Conservation (phyloP, 2,329 filamentous ascomycete genomes). For the Aspergillus oerlinghausenensis region DNA sequence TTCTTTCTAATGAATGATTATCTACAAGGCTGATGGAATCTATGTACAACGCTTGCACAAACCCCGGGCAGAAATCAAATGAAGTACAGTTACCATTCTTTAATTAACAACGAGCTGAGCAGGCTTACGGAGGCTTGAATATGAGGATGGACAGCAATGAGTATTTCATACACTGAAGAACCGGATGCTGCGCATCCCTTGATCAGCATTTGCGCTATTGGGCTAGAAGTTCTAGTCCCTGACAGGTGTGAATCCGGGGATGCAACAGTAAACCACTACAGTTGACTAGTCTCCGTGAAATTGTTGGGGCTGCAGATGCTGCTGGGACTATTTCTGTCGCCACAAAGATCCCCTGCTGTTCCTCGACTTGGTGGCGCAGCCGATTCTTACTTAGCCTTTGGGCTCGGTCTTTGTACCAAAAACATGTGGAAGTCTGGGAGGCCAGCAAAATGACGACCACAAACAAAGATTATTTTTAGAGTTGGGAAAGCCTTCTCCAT, state of each 20-base stretch:
- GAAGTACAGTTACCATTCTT: not conserved
- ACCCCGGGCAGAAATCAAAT: not conserved
- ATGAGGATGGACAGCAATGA: not conserved
- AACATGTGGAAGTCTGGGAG: not conserved
- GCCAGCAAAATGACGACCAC: conserved; percentile 2
- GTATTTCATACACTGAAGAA: not conserved
- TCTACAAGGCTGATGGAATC: not conserved
- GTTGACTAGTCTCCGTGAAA: conserved; percentile 10
- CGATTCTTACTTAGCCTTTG: conserved; percentile 1
- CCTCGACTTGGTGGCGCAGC: conserved; percentile 15
- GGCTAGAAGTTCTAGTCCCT: conserved; percentile 6
- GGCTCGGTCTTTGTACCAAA: not conserved
- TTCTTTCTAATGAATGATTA: not conserved
- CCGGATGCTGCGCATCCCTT: not conserved
- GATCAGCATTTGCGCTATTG: conserved; percentile 4
- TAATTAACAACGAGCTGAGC: not conserved
- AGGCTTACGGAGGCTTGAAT: not conserved
- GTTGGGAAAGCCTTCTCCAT: not conserved
- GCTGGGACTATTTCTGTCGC: conserved; percentile 16
- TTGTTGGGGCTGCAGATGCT: conserved; percentile 13
- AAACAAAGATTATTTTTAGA: conserved; percentile 1
- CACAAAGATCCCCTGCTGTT: conserved; percentile 9
- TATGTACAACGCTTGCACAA: not conserved
- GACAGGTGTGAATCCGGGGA: conserved; percentile 15
- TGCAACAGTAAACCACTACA: conserved; percentile 8